Evolutionary conservation across 768 basidiomycete genomes (phyloP), one percentile per base, ranked within the genome.

Genomic region (Flagelloscypha sp.): DNA sequence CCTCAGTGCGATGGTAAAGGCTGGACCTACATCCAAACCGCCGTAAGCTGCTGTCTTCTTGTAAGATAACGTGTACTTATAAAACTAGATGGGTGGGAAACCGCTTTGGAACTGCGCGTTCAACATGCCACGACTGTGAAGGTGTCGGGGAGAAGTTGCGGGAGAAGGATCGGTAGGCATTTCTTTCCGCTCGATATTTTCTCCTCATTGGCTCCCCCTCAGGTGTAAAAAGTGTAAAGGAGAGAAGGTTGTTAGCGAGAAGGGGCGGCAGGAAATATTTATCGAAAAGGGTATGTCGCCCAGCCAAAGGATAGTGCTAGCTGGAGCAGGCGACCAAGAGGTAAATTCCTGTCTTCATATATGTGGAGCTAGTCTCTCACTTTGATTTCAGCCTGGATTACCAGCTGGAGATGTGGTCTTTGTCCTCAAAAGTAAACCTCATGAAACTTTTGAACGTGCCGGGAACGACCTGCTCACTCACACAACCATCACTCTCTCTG

Each of bases 181-280:
- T 11, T 31, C 10, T 6, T 24, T 38, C 5, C 12, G 37, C 30
- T 17, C 12, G 10, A 16, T 29, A 10, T 34, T 2, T 27, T 48
- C 17, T 45, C 25, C 34, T 17, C 22, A 33, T 22, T 30, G 36
- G 20, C 15, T 4, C 4, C 1, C 12, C 5, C 13, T 13, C 49
- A 94, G 92, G 46, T 97, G 93, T 61, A 97, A 93, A 60, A 94
- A 88, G 53, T 98, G 94, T 61, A 90, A 92, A 49, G 94, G 92
- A 4, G 71, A 74, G 35, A 83, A 80, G 55, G 82, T 78, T 0
- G 72, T 84, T 28, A 79, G 83, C 43, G 89, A 94, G 53, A 95
- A 90, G 66, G 86, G 81, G 30, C 77, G 86, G 32, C 79, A 90
- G 44, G 89, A 93, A 44, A 79, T 95, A 16, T 72, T 76, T 46